Base-by-base conservation (phyloP, 2,329 filamentous ascomycete species). In the Torrubiella hemipterigena region DNA sequence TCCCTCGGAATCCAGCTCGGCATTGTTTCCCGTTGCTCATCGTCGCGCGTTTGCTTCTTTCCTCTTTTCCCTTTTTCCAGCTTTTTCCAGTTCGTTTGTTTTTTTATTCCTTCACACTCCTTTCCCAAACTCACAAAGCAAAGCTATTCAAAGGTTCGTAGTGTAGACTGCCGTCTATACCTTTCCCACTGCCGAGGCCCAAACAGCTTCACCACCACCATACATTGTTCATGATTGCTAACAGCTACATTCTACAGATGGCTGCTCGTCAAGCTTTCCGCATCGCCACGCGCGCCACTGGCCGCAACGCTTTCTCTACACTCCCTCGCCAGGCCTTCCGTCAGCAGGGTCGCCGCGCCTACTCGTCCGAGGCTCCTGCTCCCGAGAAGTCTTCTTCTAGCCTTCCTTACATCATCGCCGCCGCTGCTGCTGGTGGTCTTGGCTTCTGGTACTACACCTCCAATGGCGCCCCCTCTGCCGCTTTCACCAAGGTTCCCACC, bases 311-410 rank as follows among this genome's bases (percentile, higher is more conserved):
- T 42, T 69, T 82, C 53, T 60, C 65, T 42, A 63, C 68, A 33
- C 64, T 68, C 27, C 67, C 70, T 33, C 73, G 79, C 44, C 72
- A 80, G 47, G 69, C 73, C 44, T 77, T 86, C 67, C 81, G 80
- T 56, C 74, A 77, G 51, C 69, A 79, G 48, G 74, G 74, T 48
- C 81, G 78, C 44, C 82, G 85, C 43, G 77, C 77, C 58, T 93
- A 93, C 63, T 79, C 86, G 27, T 80, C 81, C 34, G 77, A 76
- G 58, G 60, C 73, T 32, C 58, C 64, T 45, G 65, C 70, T 55
- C 12, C 22, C 22, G 58, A 63, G 40, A 62, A 65, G 35, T 56
- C 56, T 37, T 59, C 58, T 11, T 59, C 56, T 19, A 43, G 56
- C 30, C 61, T 73, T 42, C 51, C 77, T 46, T 77, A 69, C 61